Percentiles rank a stretch among this genome's conserved stretches.
phyloP scores from a whole-genome alignment of 2,329 filamentous ascomycete genomes.

The Scedosporium aurantiacum region DNA sequence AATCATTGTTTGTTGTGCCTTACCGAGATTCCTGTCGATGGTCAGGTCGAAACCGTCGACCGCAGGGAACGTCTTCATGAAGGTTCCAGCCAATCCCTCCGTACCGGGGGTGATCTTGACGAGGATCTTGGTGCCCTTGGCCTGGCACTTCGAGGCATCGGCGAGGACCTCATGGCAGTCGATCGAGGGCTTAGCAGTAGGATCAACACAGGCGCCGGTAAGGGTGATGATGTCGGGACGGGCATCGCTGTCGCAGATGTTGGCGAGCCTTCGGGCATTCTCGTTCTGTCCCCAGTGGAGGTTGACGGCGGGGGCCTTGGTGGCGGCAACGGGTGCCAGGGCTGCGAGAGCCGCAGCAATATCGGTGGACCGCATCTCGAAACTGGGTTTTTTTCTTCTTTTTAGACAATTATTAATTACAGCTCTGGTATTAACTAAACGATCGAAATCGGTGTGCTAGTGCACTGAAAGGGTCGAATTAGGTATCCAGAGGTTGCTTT shows the following conservation, averaged over 20 bases:
- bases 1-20: conserved; percentile 9
- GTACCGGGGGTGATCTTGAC: conserved; percentile 28
- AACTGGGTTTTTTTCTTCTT: neutral
- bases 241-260: conserved; percentile 22
- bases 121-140: conserved; percentile 29
- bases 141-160: conserved; percentile 30
- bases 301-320: conserved; percentile 22
- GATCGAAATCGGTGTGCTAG: neutral
- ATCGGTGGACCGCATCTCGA: conserved; percentile 6
- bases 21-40: conserved; percentile 23
- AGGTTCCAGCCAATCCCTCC: conserved; percentile 21
- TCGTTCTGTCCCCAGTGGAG: conserved; percentile 30
- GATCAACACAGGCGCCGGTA: conserved; percentile 25
- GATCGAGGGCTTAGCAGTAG: conserved; percentile 22
- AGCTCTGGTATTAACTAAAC: neutral
- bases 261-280: conserved; percentile 15
- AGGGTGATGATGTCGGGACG: conserved; percentile 26
- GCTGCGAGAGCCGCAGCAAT: conserved; percentile 10
- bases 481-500: neutral
- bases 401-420: neutral
- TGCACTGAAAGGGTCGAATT: neutral
- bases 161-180: conserved; percentile 24
- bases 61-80: conserved; percentile 18
- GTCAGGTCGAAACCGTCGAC: conserved; percentile 34
- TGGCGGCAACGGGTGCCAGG: conserved; percentile 14